phyloP scores from a whole-genome alignment of 2,329 filamentous ascomycete genomes.

The Claviceps africana region DNA sequence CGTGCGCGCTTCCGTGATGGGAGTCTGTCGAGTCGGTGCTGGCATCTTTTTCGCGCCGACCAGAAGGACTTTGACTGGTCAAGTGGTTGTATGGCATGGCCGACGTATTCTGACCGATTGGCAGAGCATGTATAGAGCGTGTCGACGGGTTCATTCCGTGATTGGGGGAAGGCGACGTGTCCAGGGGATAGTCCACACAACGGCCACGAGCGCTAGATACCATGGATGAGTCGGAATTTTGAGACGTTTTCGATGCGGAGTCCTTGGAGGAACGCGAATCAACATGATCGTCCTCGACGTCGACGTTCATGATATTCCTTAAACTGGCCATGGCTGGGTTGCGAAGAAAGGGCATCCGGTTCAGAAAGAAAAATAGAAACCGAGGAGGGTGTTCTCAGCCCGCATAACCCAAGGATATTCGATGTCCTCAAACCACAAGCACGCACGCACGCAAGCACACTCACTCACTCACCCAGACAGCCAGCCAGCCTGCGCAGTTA shows the following conservation, averaged over 20 bases:
- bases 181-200: conserved; percentile 10
- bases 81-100: conserved; percentile 16
- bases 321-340: conserved; percentile 37
- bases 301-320: conserved; percentile 42
- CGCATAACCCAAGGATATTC: conserved; percentile 1
- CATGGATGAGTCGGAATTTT: conserved; percentile 17
- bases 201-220: conserved; percentile 15
- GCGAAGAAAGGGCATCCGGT: conserved; percentile 24
- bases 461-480: background rate
- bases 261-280: conserved; percentile 29
- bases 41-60: conserved; percentile 29
- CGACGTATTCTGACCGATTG: conserved; percentile 9
- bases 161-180: conserved; percentile 18
- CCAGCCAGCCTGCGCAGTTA: conserved; percentile 29
- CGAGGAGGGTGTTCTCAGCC: conserved; percentile 1
- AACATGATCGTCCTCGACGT: conserved; percentile 35
- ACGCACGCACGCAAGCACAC: background rate
- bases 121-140: conserved; percentile 14
- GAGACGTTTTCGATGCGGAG: conserved; percentile 22
- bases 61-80: conserved; percentile 8
- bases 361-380: background rate
- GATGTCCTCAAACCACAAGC: conserved; percentile 5
- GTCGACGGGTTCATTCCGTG: conserved; percentile 22
- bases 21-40: conserved; percentile 37
- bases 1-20: conserved; percentile 12